Base-by-base conservation (phyloP, 129 eudicot species). In the Flaveria brownii region DNA sequence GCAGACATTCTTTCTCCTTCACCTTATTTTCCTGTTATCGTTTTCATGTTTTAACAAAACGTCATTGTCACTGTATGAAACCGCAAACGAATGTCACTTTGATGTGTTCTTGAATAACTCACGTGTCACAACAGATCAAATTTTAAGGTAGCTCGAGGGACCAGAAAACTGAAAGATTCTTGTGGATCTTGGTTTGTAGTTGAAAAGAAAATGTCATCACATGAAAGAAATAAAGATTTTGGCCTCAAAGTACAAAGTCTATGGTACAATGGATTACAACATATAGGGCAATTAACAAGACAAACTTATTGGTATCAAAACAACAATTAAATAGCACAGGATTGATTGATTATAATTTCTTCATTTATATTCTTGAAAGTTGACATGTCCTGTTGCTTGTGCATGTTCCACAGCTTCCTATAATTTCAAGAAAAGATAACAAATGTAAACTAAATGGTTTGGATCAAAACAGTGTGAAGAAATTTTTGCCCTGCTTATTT, bases 361-460 rank as follows among this genome's bases (percentile, higher is more conserved):
- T 91, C 85, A 88, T 72, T 75, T 91, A 63, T 49, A 91, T 70
- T 94, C 98, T 86, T 94, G 97, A 75, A 94, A 91, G 77, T 94
- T 94, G 51, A 83, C 90, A 84, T 94, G 97, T 12, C 98, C 98
- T 4, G 98, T 94, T 68, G 93, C 91, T 80, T 84, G 87, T 54
- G 98, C 98, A 87, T 93, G 98, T 75, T 93, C 96, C 73, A 88
- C 86, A 8, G 98, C 98, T 78, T 93, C 98, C 98, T 94, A 88
- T 84, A 84, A 43, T 15, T 46, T 63, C 10, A 42, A 47, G 15
- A 62, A 50, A 55, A 15, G 4, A 70, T 1, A 16, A 10, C 45
- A 7, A 4, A 47, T 4, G 33, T 47, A 9, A 26, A 75, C 8
- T 6, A 16, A 26, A 70, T 70, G 22, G 25, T 1, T 9, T 12